Base-by-base conservation (phyloP, 1,284 basidiomycete genomes). In the Ustilago tritici region DNA sequence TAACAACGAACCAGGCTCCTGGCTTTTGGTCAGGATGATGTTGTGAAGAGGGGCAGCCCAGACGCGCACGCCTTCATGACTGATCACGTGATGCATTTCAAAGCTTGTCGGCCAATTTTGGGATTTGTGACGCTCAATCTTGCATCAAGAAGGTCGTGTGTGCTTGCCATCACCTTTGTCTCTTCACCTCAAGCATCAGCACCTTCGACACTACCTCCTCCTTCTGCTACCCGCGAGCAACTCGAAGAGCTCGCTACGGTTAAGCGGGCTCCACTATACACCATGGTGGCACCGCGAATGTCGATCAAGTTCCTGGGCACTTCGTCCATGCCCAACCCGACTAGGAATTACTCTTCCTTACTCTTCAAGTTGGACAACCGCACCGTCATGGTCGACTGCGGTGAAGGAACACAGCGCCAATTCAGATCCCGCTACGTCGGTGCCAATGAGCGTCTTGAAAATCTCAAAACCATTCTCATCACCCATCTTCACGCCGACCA, bases 401-500 rank as follows among this genome's bases (percentile, higher is more conserved):
- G 84, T n/a, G 84, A 85, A 55, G 77, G 77, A 15, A 85, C 83
- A 3, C 84, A 85, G 61, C 74, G 80, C 2, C 84, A 85, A 53
- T 70, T 85, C 8, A 59, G 74, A 15, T 69, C 72, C 7, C 54
- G 78, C 5, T 61, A 75, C 38, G 65, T 84, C 6, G 78, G 81
- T 17, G 78, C 80, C 14, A 82, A 84, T 28, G 80, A 78, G 40
- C 77, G 74, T 23, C 69, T 85, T 1, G 59, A 78, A 4, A 79
- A 80, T n/a, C 70, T 85, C 35, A 76, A 61, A n/a, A 79, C 76
- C 11, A 82, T 85, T 47, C 75, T 85, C 52, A 75, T 85, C 61
- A 85, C 84, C 0, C 84, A 85, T 61, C 63, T 85, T 8, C 84
- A 85, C 49, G 78, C 78, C 7, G 84, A 85, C 60, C 84, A 82